Percentiles rank a stretch among this genome's conserved stretches.
Evolutionary conservation across 1,284 basidiomycete species (phyloP).

Genomic region (Phylloboletellus chloephorus): DNA sequence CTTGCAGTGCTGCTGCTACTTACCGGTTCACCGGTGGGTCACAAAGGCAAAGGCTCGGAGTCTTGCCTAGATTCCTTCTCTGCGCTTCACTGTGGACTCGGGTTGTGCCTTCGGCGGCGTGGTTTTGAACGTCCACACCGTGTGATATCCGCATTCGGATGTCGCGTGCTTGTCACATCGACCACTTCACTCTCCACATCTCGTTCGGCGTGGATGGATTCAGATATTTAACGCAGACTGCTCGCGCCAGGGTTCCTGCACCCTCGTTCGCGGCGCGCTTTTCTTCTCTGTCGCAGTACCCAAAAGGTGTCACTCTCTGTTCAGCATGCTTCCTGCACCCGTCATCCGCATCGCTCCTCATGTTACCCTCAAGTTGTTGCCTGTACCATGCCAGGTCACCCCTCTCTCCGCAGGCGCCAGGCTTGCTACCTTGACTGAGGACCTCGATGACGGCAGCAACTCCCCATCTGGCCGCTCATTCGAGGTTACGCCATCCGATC

Average conservation of each 20-base stretch:
- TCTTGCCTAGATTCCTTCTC: not conserved
- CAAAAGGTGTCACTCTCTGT: not conserved
- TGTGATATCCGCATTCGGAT: slow-evolving; percentile 10
- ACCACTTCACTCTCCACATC: slow-evolving; percentile 19
- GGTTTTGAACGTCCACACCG: slow-evolving; percentile 6
- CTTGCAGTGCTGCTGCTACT: not conserved
- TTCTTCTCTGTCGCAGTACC: not conserved
- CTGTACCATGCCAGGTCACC: slow-evolving; percentile 2
- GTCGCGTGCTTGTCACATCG: slow-evolving; percentile 2
- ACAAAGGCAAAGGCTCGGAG: too few species aligned
- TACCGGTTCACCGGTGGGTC: not conserved
- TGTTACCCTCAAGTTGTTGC: slow-evolving; percentile 5
- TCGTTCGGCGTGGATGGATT: not conserved
- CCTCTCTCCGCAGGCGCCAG: slow-evolving; percentile 8
- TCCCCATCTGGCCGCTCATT: not conserved
- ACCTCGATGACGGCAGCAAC: slow-evolving; percentile 7
- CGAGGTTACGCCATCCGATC: not conserved
- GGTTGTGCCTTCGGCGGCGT: not conserved
- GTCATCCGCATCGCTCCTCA: slow-evolving; percentile 7
- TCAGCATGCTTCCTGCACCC: slow-evolving; percentile 16
- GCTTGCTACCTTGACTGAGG: slow-evolving; percentile 4
- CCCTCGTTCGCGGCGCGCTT: not conserved
- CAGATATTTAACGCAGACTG: slow-evolving; percentile 16
- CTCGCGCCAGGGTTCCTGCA: not conserved
- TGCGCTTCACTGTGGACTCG: too few species aligned